A percentile compares a stretch with the other conserved stretches of the same genome.
These are phyloP conservation scores for Amphichorda felina DNA, from an alignment of 2,329 filamentous ascomycete species.

Conservation along the genomic window DNA sequence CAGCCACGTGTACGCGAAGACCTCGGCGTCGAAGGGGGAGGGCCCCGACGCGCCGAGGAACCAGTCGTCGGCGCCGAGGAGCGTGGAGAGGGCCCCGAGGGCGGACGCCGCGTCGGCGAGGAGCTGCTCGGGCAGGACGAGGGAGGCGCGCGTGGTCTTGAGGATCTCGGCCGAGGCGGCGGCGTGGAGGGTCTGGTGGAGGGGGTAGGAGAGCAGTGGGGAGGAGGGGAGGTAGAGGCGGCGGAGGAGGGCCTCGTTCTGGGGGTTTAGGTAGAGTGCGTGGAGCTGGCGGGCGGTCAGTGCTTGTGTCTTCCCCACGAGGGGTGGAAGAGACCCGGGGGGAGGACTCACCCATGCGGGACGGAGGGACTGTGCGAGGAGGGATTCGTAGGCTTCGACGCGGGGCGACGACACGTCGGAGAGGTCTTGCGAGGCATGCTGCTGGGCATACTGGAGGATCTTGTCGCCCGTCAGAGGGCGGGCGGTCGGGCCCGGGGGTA, in stretches of 20 bases:
- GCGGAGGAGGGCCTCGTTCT: constrained; percentile 57
- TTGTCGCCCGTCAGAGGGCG: constrained; percentile 41
- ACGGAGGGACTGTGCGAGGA: constrained; percentile 67
- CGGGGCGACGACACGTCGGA: constrained; percentile 31
- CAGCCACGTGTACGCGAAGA: constrained; percentile 84
- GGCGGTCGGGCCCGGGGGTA: constrained; percentile 37
- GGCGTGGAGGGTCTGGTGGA: constrained; percentile 53
- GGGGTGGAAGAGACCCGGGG: not conserved
- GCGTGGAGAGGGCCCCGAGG: constrained; percentile 29
- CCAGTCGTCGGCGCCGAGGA: constrained; percentile 29
- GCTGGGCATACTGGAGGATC: constrained; percentile 56
- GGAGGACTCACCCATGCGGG: constrained; percentile 60
- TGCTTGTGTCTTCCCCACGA: constrained; percentile 1
- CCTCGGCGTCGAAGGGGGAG: constrained; percentile 71
- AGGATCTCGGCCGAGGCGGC: constrained; percentile 68
- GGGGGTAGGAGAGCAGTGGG: constrained; percentile 48
- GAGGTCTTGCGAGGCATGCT: constrained; percentile 31
- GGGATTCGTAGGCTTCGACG: constrained; percentile 64
- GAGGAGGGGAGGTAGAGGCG: constrained; percentile 62
- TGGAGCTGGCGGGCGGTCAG: constrained; percentile 44
- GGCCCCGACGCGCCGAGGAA: constrained; percentile 43
- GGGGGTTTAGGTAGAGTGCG: constrained; percentile 62
- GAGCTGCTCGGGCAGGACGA: constrained; percentile 21
- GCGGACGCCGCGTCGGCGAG: constrained; percentile 32
- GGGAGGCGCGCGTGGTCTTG: constrained; percentile 36